Conservation (phyloP, 441 rosid genomes). For the Pelargonium fulgidum region DNA sequence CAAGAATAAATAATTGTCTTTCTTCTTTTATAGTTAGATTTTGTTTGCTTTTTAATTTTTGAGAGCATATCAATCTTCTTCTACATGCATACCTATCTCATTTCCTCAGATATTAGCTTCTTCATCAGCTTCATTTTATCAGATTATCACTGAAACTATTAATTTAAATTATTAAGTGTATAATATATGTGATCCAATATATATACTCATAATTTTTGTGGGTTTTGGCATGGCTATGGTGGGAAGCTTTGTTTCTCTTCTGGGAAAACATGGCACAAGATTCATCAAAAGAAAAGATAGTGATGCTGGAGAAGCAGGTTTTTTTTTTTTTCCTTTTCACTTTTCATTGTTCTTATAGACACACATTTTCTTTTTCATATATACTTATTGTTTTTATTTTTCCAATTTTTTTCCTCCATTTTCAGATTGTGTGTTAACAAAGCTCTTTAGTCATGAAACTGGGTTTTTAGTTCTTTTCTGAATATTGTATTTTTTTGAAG, state of each 20-base stretch:
- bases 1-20: not conserved
- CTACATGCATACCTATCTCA: not conserved
- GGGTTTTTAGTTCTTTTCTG: not conserved
- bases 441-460: not conserved
- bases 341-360: not conserved
- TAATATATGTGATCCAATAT: not conserved
- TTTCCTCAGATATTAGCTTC: not conserved
- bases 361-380: not conserved
- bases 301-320: constrained; percentile 29
- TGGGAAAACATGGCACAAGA: constrained; percentile 15
- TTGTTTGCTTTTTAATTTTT: not conserved
- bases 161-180: no score
- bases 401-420: not conserved
- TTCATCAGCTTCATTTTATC: not conserved
- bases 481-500: no score
- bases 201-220: not conserved
- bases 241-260: constrained; percentile 15
- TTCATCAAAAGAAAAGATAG: constrained; percentile 28
- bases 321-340: no score
- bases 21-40: no score
- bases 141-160: not conserved
- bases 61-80: not conserved
- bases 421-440: not conserved
- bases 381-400: not conserved
- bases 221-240: constrained; percentile 7